A percentile compares a stretch with the other conserved stretches of the same genome.
These are phyloP conservation scores for Phragmites australis DNA, from an alignment of 176 grass and related monocot genomes.

Conservation along the genomic window DNA sequence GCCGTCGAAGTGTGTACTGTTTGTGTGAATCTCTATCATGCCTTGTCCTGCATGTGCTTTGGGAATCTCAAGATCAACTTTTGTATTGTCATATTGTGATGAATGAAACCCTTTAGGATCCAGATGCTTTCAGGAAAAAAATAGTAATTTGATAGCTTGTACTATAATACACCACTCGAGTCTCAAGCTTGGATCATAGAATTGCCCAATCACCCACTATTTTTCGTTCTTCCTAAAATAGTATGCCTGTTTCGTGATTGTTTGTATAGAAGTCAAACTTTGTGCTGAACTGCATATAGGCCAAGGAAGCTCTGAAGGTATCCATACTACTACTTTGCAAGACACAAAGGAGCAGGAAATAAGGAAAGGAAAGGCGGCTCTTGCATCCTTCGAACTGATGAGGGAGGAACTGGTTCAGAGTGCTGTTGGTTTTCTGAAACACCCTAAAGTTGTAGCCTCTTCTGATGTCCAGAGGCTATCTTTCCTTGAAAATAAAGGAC, in stretches of 20 bases:
- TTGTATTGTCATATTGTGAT: neutral
- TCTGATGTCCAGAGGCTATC: conserved; percentile 51
- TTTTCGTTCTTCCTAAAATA: neutral
- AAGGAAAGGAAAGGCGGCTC: conserved; percentile 1
- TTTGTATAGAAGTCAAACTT: neutral
- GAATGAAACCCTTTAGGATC: neutral
- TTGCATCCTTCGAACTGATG: conserved; percentile 30
- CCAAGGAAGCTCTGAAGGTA: conserved; percentile 22
- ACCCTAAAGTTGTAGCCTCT: conserved; percentile 58
- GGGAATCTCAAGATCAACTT: neutral
- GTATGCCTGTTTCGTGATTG: neutral
- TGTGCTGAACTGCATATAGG: neutral
- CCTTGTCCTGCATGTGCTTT: neutral
- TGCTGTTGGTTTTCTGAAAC: conserved; percentile 61
- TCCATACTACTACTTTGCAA: neutral
- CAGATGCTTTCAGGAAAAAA: neutral
- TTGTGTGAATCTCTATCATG: neutral
- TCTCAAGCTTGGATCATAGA: neutral
- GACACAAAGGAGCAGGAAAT: neutral
- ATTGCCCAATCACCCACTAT: neutral
- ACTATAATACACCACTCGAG: neutral
- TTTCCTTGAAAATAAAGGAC: conserved; percentile 74
- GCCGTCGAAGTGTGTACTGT: neutral
- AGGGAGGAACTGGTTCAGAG: conserved; percentile 71
- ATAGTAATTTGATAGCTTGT: neutral